phyloP scores from a whole-genome alignment of 2,329 filamentous ascomycete species.

The Paraconiothyrium brasiliense region DNA sequence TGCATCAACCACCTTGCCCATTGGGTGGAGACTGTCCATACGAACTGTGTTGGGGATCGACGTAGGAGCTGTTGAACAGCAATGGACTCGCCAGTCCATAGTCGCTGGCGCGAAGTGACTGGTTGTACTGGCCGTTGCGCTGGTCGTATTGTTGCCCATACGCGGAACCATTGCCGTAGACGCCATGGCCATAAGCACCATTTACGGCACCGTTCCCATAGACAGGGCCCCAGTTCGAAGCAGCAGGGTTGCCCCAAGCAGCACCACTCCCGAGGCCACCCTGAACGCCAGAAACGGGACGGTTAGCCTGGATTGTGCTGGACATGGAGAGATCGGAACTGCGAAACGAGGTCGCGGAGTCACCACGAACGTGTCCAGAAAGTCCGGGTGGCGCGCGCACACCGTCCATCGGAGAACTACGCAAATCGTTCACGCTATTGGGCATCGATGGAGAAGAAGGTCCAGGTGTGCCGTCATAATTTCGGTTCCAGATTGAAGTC shows the following conservation, averaged over 20 bases:
- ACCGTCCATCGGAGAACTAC: constrained; percentile 45
- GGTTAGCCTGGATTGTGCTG: constrained; percentile 27
- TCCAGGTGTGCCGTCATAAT: constrained; percentile 41
- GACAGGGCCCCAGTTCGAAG: constrained; percentile 37
- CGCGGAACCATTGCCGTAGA: constrained; percentile 26
- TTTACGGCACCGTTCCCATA: constrained; percentile 29
- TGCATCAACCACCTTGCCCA: constrained; percentile 50
- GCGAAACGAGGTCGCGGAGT: constrained; percentile 54
- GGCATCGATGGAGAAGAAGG: constrained; percentile 41
- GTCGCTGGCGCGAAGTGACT: constrained; percentile 30
- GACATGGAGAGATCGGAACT: constrained; percentile 39
- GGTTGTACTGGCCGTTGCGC: constrained; percentile 28
- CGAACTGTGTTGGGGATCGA: constrained; percentile 39
- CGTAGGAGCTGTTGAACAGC: constrained; percentile 53
- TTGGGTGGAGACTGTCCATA: constrained; percentile 49
- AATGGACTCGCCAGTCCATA: constrained; percentile 51
- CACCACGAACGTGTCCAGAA: constrained; percentile 54
- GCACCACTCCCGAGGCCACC: constrained; percentile 42
- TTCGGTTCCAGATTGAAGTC: constrained; percentile 50
- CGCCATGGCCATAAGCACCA: constrained; percentile 10
- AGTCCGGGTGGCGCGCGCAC: constrained; percentile 40
- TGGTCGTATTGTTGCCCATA: constrained; percentile 24
- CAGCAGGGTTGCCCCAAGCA: constrained; percentile 42
- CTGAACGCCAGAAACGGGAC: constrained; percentile 34
- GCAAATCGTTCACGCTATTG: constrained; percentile 31